Base-by-base conservation (phyloP, 2,329 filamentous ascomycete genomes). In the Aspergillaceae sp. region DNA sequence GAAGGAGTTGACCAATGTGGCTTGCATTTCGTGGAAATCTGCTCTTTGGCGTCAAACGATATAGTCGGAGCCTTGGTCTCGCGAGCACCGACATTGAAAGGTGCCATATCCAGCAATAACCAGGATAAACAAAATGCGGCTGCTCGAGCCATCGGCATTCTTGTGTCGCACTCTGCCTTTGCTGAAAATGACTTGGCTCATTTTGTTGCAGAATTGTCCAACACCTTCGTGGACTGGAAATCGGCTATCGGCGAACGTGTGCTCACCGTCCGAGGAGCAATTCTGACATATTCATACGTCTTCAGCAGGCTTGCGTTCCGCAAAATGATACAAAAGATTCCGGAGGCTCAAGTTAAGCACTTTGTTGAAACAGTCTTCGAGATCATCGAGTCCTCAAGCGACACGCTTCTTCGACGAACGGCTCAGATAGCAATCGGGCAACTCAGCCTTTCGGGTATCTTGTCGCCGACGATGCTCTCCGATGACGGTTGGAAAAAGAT, bases 81-180 rank as follows among this genome's bases (percentile, higher is more conserved):
- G 4, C 71, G 74, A 28, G 70, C 74, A 1, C 62, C 65, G 5
- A 73, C 76, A 40, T 67, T 94, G 11, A 63, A 83, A 28, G 69
- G 74, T 6, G 71, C 83, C 7, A 71, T 90, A 45, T 75, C 75
- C 50, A 88, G 86, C 4, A 92, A 90, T 60, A 84, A 86, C 53
- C 76, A 80, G 50, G 76, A 80, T 45, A 75, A 84, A 4, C 78
- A 90, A 33, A 71, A 74, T 34, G 71, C 83, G 29, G 82, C 83
- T 1, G 82, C 87, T 10, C 82, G 81, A 49, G 78, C 81, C 0
- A 80, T 89, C 55, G 90, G 89, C 0, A 84, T 95, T 8, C 67
- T 96, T 4, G 81, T 78, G 1, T 84, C 87, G 0, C 85, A 91
- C 61, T 58, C 66, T 29, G 58, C 64, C 3, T 66, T 68, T 47